Percentiles rank a stretch among this genome's conserved stretches.
These are phyloP conservation scores for Fusarium denticulatum DNA, from an alignment of 2,329 filamentous ascomycete species.

Conservation along the genomic window DNA sequence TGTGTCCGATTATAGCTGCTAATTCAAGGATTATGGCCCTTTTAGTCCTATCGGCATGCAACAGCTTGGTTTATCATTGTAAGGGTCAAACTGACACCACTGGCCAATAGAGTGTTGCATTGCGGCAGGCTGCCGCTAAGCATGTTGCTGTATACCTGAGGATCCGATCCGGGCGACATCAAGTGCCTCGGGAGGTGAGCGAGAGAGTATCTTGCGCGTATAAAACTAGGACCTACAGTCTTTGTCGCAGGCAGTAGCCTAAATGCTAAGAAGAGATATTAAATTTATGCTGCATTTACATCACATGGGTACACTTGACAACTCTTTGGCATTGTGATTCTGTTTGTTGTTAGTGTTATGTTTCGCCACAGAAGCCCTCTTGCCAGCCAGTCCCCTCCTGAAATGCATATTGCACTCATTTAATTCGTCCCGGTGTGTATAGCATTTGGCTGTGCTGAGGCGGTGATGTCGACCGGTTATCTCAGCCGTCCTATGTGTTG, in stretches of 20 bases:
- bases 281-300: background rate
- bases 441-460: background rate
- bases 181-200: background rate
- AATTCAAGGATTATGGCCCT: too few species aligned
- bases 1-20: too few species aligned
- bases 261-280: background rate
- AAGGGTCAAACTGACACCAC: background rate
- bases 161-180: background rate
- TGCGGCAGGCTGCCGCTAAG: too few species aligned
- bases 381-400: background rate
- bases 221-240: background rate
- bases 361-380: fast-evolving
- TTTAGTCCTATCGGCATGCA: too few species aligned
- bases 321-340: background rate
- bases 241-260: background rate
- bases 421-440: background rate
- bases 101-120: background rate
- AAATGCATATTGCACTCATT: background rate
- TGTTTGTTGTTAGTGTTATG: background rate
- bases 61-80: background rate
- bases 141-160: background rate
- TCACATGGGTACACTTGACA: background rate
- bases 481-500: too few species aligned
- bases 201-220: too few species aligned
- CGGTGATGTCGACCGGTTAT: background rate